Base-by-base conservation (phyloP, 129 eudicot species). In the Tagetes erecta region DNA sequence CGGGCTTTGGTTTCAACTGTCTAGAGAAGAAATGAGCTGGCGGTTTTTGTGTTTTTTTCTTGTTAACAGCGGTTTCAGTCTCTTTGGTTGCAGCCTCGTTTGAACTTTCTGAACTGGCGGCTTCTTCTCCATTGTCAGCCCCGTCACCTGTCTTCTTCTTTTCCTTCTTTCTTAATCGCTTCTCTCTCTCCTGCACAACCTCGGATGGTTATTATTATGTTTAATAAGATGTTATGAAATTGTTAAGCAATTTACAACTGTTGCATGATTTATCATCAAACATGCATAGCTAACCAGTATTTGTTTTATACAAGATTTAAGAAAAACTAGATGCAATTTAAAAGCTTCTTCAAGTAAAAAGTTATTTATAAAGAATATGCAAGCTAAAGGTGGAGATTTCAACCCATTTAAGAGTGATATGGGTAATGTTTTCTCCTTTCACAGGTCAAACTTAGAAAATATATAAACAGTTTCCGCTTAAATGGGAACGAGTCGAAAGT, bases 81-180 rank as follows among this genome's bases (percentile, higher is more conserved):
- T 84, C 89, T 80, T 76, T 85, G 35, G 51, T 7, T 44, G 55
- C 13, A 13, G 75, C 68, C 66, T 80, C 89, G 0, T 33, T 65
- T 38, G 72, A 52, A 49, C 73, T 46, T 63, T 81, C 89, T 1
- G 86, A 70, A 6, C 69, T 40, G 0, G 62, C 76, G 8, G 49
- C 74, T 40, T 68, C 76, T 69, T 86, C 97, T 5, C 85, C 84
- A 4, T 72, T 74, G 63, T 11, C 41, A 0, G 82, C 90, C 8
- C 79, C 74, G 0, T 45, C 78, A 13, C 52, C 78, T 39, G 11
- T 57, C 84, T 84, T 88, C 85, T 84, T 88, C 33, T 80, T 90
- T 80, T 85, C 92, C 91, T 88, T 94, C 91, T 94, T 94, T 76
- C 88, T 86, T 68, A 89, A 53, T 20, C 89, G 85, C 81, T 85